phyloP scores from a whole-genome alignment of 1,284 basidiomycete species.

The Irpex sp. region DNA sequence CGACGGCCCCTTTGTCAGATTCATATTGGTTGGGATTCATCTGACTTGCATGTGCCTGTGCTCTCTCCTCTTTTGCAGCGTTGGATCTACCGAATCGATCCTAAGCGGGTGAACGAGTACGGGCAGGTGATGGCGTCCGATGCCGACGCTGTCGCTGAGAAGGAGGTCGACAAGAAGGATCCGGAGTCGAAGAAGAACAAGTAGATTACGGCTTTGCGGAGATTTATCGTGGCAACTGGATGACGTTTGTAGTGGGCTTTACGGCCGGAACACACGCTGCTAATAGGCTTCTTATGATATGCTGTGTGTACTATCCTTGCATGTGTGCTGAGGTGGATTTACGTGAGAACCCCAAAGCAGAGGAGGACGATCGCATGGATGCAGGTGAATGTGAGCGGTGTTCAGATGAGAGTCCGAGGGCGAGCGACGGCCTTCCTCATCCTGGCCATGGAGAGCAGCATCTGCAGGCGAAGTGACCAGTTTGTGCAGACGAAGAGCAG shows the following conservation, averaged over 20 bases:
- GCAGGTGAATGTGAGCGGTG: neutral
- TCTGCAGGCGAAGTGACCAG: neutral
- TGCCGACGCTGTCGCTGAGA: conserved; percentile 39
- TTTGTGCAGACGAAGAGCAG: neutral
- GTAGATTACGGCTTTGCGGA: conserved; percentile 35
- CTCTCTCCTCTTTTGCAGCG: conserved; percentile 42
- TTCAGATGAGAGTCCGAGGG: neutral
- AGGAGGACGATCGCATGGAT: neutral
- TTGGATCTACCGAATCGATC: conserved; percentile 96
- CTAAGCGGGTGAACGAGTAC: conserved; percentile 92
- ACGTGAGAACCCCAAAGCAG: neutral
- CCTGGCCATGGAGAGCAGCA: neutral
- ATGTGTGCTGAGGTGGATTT: neutral
- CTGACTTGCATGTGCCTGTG: too few relatives aligned
- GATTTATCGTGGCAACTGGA: conserved; percentile 6
- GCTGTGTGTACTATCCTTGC: neutral
- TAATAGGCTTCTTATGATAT: neutral
- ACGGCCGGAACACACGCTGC: conserved; percentile 16
- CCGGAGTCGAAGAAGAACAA: conserved; percentile 34
- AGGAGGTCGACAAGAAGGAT: conserved; percentile 13
- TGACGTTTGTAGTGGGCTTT: conserved; percentile 3
- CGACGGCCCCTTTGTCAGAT: neutral
- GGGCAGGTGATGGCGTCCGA: conserved; percentile 74
- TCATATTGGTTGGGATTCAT: too few relatives aligned
- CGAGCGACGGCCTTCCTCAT: neutral